Base-by-base conservation (phyloP, 1,139 yeast genomes). In the Maudiozyma humilis region DNA sequence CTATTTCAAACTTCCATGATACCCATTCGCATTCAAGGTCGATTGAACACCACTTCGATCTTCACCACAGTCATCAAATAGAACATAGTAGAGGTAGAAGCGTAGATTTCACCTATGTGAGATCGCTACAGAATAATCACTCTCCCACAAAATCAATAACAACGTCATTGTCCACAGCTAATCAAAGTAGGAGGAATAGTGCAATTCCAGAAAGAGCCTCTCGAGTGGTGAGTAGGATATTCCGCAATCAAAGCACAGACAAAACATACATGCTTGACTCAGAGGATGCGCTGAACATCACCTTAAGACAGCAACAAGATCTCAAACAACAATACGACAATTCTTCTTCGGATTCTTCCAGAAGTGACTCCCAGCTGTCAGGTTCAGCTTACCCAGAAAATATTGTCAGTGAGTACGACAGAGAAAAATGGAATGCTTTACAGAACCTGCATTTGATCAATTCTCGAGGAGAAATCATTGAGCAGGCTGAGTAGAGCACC, bases 51-150 rank as follows among this genome's bases (percentile, higher is more conserved):
- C 27, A 17, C 3, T 30, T 32, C 13, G 43, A 43, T 12, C 3
- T 20, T 4, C 31, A 33, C 13, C 25, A 37, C n/a, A 20, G 13
- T 8, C 12, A 35, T 23, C 37, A 15, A 7, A 15, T 20, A 13
- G 47, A 44, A 3, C 62, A 55, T 38, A 43, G 42, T 15, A 51
- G 59, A 40, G 58, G 58, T 3, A 51, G 50, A 31, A 53, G 63
- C 44, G 47, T 58, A 32, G 65, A 60, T 46, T 58, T 62, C 39
- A 56, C 56, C 41, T 62, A 60, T 43, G 47, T 62, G 14, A 59
- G 55, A 42, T 48, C 52, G 8, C 41, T 62, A 17, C 65, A 62
- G 47, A 55, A 52, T 37, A 47, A 45, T 30, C 57, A 57, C 38
- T 60, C 65, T 2, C 63, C 67, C 17, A 42, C 51, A 14, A 56